A percentile compares a stretch with the other conserved stretches of the same genome.
These are phyloP conservation scores for Saccharomyces paradoxus DNA, from an alignment of 805 yeast genomes.

Conservation along the genomic window DNA sequence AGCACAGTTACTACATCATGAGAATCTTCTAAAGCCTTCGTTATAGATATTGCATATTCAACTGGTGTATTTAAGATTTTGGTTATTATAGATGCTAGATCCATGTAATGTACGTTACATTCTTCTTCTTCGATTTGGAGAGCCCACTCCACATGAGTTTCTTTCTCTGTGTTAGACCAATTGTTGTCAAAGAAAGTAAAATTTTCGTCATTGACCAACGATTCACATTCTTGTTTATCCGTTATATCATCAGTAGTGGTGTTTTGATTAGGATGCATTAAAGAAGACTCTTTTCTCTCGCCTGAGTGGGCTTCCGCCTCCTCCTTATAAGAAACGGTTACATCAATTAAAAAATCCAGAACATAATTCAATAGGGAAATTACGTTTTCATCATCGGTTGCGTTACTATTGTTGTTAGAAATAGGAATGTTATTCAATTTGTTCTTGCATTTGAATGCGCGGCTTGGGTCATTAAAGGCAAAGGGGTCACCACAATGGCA, in stretches of 20 bases:
- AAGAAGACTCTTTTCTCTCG: background rate
- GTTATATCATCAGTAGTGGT: background rate
- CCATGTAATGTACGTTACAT: slow-evolving; percentile 20
- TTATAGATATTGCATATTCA: slow-evolving; percentile 20
- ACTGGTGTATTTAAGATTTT: slow-evolving; percentile 19
- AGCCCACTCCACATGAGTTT: slow-evolving; percentile 12
- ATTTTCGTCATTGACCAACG: background rate
- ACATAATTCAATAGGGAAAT: slow-evolving; percentile 12
- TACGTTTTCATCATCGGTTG: slow-evolving; percentile 6
- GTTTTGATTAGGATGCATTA: background rate
- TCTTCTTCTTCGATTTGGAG: slow-evolving; percentile 24
- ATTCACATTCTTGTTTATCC: background rate
- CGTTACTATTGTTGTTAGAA: background rate
- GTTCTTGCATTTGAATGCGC: slow-evolving; percentile 16
- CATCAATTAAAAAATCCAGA: slow-evolving; percentile 23
- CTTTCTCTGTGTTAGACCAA: slow-evolving; percentile 1
- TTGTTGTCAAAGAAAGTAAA: background rate
- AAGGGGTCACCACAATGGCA: slow-evolving; percentile 29
- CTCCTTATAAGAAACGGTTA: slow-evolving; percentile 9
- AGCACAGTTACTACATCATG: slow-evolving; percentile 16
- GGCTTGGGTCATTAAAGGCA: slow-evolving; percentile 15
- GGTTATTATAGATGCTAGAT: slow-evolving; percentile 19
- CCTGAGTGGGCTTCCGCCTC: background rate
- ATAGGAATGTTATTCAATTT: slow-evolving; percentile 10
- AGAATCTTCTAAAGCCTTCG: slow-evolving; percentile 13